These are phyloP conservation scores for Aegilops tauschii DNA, from an alignment of 176 grass and related monocot genomes.

Conservation along the genomic window DNA sequence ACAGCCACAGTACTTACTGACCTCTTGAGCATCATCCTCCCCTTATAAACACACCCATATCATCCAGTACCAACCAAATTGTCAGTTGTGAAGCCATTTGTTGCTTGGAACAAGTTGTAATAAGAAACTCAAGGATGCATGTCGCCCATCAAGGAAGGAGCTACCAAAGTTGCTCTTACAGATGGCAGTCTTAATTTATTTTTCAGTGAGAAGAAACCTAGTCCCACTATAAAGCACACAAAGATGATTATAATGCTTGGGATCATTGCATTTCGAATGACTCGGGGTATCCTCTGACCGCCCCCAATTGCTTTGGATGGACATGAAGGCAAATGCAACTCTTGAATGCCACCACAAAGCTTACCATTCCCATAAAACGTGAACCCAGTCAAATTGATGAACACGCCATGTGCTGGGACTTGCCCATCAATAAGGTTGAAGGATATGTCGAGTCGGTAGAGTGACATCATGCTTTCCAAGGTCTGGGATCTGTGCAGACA, in stretches of 20 bases:
- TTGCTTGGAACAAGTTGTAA: conserved; percentile 32
- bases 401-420: conserved; percentile 44
- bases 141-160: neutral
- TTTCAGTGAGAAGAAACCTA: neutral
- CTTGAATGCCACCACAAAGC: conserved; percentile 42
- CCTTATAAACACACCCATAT: conserved; percentile 48
- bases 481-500: conserved; percentile 46
- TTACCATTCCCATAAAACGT: conserved; percentile 39
- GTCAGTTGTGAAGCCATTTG: conserved; percentile 23
- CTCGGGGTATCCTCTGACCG: neutral
- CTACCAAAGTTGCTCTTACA: neutral
- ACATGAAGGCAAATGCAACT: conserved; percentile 39
- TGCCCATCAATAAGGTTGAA: conserved; percentile 50
- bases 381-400: conserved; percentile 39
- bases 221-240: neutral
- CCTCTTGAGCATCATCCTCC: neutral
- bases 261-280: conserved; percentile 14
- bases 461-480: conserved; percentile 16
- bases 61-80: conserved; percentile 44
- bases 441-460: conserved; percentile 45
- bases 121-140: conserved; percentile 30
- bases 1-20: conserved; percentile 21
- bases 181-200: neutral
- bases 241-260: neutral
- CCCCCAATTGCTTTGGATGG: neutral